Conservation (phyloP, 2,329 filamentous ascomycete genomes). For the Apiospora phragmitis region DNA sequence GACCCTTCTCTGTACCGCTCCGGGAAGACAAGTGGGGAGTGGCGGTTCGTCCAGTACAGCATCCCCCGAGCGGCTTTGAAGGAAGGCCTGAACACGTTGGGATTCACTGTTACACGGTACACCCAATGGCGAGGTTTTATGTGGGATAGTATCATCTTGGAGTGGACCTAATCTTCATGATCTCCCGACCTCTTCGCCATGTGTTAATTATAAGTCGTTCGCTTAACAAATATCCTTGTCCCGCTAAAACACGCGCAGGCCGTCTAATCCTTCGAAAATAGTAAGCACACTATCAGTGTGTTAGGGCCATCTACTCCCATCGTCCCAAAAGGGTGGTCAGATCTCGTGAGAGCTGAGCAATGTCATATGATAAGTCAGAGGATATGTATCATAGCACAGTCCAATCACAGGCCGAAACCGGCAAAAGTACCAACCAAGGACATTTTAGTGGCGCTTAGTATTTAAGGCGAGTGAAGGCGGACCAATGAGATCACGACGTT, state of each 20-base stretch:
- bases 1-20: constrained; percentile 49
- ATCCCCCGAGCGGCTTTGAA: constrained; percentile 21
- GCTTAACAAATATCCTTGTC: not conserved
- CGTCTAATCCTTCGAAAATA: not conserved
- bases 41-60: constrained; percentile 44
- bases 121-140: constrained; percentile 29
- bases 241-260: too few species aligned
- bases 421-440: not conserved
- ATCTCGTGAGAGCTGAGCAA: not conserved
- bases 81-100: constrained; percentile 25
- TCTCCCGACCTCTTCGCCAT: not conserved
- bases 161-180: constrained; percentile 18
- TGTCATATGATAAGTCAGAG: not conserved
- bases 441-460: too few species aligned
- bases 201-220: not conserved
- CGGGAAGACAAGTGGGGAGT: constrained; percentile 47
- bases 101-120: constrained; percentile 23
- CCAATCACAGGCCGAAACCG: not conserved
- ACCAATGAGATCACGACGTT: not conserved
- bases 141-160: constrained; percentile 29
- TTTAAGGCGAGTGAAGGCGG: too few species aligned
- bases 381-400: not conserved
- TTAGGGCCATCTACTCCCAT: not conserved
- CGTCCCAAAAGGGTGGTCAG: not conserved
- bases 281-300: not conserved